Base-by-base conservation (phyloP, 73 alveolate species). In the Paramecium primaurelia region DNA sequence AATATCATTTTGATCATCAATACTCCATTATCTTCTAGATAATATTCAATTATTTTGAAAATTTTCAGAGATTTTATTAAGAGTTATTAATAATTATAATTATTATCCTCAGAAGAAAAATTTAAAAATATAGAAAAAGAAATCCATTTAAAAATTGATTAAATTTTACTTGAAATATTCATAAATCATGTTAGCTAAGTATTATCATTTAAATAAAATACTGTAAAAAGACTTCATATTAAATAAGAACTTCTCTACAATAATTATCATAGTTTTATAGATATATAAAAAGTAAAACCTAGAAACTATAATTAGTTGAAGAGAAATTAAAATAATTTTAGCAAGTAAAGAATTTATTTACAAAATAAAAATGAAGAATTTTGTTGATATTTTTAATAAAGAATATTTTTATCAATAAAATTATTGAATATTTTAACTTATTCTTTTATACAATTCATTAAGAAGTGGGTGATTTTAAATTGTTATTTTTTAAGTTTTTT, bases 11-110 rank as follows among this genome's bases (percentile, higher is more conserved):
- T 92, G 99, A 98, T 91, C 97, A 96, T 71, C 99, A 99, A 1
- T 93, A 97, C 80, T 98, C 99, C 5, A 22, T 22, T 22, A 22
- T 22, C 25, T 22, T 32, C 25, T 14, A 86, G 99, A 95, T 90
- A 99, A 97, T 94, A 97, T 97, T 14, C 94, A 99, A 85, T 75
- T 98, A 49, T 93, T 97, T 3, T 86, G 99, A 88, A 96, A 99
- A 95, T 92, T 98, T 14, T 88, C 77, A 93, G 99, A 92, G 99
- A 98, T 95, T 22, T 22, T 0, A 22, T 22, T 22, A 22, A 22
- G 25, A 22, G 0, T 22, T 22, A 22, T 22, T 22, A 22, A 22
- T 22, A 22, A 22, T 22, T 22, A 22, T 22, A 22, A 22, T 22
- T 22, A 22, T 22, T 22, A 22, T 22, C 25, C 16, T n/a, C 86